phyloP scores from a whole-genome alignment of 352 stramenopile species.

The Pythium monospermum region DNA sequence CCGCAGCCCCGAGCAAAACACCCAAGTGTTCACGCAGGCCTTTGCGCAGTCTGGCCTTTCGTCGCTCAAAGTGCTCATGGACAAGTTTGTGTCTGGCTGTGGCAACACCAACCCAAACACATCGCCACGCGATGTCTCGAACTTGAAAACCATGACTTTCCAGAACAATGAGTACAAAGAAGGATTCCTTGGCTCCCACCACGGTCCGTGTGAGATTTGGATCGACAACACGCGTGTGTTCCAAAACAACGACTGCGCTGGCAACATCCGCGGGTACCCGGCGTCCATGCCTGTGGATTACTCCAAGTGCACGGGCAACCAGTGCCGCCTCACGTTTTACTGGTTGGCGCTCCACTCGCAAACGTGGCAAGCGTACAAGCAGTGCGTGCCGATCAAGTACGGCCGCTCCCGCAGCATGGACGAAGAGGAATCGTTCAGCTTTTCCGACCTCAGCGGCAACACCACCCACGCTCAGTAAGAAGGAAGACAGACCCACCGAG shows the following conservation, averaged over 20 bases:
- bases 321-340: constrained; percentile 21
- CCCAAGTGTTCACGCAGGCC: constrained; percentile 2
- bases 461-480: too few relatives aligned
- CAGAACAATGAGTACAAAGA: constrained; percentile 38
- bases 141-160: constrained; percentile 28
- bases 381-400: constrained; percentile 16
- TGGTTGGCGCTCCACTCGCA: constrained; percentile 23
- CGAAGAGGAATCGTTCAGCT: background rate
- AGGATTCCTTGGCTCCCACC: constrained; percentile 38
- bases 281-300: constrained; percentile 28
- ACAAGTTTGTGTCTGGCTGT: constrained; percentile 16
- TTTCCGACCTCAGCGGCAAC: background rate
- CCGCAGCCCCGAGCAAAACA: constrained; percentile 3
- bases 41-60: constrained; percentile 1
- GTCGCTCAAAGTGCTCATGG: constrained; percentile 11
- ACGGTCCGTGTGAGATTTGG: constrained; percentile 24
- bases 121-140: constrained; percentile 21
- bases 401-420: background rate
- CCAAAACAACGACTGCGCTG: constrained; percentile 37
- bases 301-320: constrained; percentile 12
- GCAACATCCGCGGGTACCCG: constrained; percentile 29
- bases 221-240: constrained; percentile 25
- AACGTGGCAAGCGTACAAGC: constrained; percentile 24
- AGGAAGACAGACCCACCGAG: too few relatives aligned
- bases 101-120: constrained; percentile 24